Evolutionary conservation across 1,284 basidiomycete genomes (phyloP), one percentile per base, ranked within the genome.

Genomic region (Ustilago trichophora): DNA sequence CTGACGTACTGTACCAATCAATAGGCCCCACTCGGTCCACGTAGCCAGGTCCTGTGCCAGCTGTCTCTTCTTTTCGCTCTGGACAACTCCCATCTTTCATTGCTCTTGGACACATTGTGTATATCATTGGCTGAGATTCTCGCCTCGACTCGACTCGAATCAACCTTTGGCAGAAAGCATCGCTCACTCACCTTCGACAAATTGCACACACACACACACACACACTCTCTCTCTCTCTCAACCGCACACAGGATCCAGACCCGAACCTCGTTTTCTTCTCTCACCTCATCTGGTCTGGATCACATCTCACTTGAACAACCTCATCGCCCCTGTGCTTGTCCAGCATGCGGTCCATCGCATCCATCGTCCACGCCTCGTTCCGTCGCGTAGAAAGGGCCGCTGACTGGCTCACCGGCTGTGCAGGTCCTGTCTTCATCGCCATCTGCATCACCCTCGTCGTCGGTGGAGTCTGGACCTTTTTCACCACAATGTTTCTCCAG

Each of bases 341-440:
- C 38, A 60, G 4, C 40, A 70, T 76, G 72, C 72, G 81, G 29
- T 54, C 67, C 16, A 71, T 82, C 54, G 83, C 84, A 13, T 69
- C 73, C 3, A 51, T 79, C 34, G 91, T 96, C 44, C 95, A 95
- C 75, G 85, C 87, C 46, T 93, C 91, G 83, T 96, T 94, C 84
- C 91, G 88, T 80, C 84, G 85, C 19, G 82, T 95, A 25, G 93
- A 97, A 83, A 83, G 87, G 40, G 83, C 84, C 40, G 92, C 87
- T 5, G 92, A 96, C 82, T 85, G 86, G 76, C 71, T 95, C 34
- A 96, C 92, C 0, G 92, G 93, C 55, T 88, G 90, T 45, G 93
- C 92, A 13, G 94, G 95, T 0, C 93, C 93, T 0, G 86, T 90
- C 73, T 98, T 98, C 82, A 87, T 98, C 45, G 53, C 48, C 36